Base-by-base conservation (phyloP, 2,329 filamentous ascomycete species). In the Penicillium sp. region DNA sequence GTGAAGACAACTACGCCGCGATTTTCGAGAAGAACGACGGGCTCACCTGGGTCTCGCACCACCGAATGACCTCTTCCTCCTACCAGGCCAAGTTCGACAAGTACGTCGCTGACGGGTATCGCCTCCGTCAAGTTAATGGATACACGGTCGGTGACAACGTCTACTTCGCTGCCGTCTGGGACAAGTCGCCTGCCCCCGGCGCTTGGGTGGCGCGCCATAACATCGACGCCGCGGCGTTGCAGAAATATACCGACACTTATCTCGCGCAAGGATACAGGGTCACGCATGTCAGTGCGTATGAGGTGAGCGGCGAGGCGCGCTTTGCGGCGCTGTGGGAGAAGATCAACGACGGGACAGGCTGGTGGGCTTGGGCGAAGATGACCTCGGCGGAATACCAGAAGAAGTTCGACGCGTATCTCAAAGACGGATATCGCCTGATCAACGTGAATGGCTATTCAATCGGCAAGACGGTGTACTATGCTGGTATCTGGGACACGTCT, bases 261-360 rank as follows among this genome's bases (percentile, higher is more conserved):
- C 7, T 61, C 1, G 49, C 46, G 8, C 31, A 63, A 35, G 63
- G 63, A 13, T 65, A 65, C 38, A 31, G 47, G 31, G 50, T 65
- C 46, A 59, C 58, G 2, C 54, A 65, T 41, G 51, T 63, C 17
- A 65, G 63, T 30, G 63, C 56, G 11, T 65, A 65, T 31, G 63
- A 65, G 48, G 50, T 61, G 15, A 35, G 35, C 5, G 50, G 55
- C 13, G 58, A 58, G 47, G 47, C 44, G n/a, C 63, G 61, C 13
- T 65, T 56, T 57, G 63, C 63, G 9, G 63, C 63, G 8, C 26
- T 65, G 6, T 65, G 63, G 63, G 63, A 65, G 58, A 59, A 65
- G 58, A 15, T n/a, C 11, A 38, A 50, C 26, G 51, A 61, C 7
- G 38, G 19, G 17, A 26, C 21, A 8, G 47, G 44, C 15, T 61